phyloP scores from a whole-genome alignment of 306 rosid species.

The Ochetophila trinervis region DNA sequence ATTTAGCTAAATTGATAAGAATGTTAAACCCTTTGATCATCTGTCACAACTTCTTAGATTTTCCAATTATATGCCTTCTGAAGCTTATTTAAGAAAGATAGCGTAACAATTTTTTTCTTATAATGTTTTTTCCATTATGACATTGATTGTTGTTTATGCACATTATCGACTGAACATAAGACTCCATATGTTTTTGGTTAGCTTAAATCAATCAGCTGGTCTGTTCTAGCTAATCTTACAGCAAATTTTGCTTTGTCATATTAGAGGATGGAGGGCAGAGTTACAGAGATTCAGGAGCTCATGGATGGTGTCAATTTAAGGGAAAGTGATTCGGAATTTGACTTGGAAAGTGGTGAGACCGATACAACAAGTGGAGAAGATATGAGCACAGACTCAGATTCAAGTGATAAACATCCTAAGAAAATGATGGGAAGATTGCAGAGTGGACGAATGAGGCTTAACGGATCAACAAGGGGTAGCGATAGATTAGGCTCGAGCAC shows the following conservation, averaged over 20 bases:
- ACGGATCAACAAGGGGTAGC: constrained; percentile 10
- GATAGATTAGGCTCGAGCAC: constrained; percentile 16
- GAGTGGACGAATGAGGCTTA: constrained; percentile 9
- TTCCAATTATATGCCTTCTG: background rate
- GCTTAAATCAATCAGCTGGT: background rate
- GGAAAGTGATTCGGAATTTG: constrained; percentile 25
- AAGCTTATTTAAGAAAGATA: background rate
- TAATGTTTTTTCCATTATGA: background rate
- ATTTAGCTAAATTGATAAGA: constrained; percentile 3
- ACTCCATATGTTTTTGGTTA: background rate
- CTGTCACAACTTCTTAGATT: background rate
- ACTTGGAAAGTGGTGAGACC: constrained; percentile 32
- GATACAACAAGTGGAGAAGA: constrained; percentile 23
- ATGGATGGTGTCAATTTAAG: constrained; percentile 16
- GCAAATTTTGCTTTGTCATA: constrained; percentile 1
- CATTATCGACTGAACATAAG: no score
- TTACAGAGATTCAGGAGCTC: background rate
- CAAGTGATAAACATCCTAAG: constrained; percentile 2
- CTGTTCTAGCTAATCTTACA: background rate
- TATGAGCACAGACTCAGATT: constrained; percentile 3
- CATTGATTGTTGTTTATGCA: background rate
- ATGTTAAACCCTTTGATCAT: background rate
- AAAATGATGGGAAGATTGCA: constrained; percentile 19
- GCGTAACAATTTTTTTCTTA: no score
- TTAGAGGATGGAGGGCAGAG: background rate